Conservation (phyloP, 1,284 basidiomycete species). For the Vanrija pseudolonga region DNA sequence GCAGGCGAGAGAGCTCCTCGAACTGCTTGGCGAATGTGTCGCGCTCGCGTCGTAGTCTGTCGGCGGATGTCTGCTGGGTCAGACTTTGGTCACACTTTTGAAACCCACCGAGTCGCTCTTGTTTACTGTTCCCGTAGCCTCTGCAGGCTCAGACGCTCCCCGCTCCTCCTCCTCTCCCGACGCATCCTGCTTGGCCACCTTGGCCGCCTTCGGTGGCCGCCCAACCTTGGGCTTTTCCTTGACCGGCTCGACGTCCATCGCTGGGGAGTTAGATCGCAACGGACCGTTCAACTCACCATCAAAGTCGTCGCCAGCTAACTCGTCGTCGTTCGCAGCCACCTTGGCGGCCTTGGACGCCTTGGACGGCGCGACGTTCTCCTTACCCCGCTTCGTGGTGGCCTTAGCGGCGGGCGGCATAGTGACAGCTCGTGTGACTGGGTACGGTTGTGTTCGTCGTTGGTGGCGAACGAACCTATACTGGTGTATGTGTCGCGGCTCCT, state of each 20-base stretch:
- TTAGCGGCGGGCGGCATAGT: not conserved
- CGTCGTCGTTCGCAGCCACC: not conserved
- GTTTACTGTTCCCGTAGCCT: not conserved
- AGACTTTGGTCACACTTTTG: not conserved
- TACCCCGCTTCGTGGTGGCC: conserved; percentile 6
- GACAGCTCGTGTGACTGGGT: too few species aligned
- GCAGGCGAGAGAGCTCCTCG: conserved; percentile 39
- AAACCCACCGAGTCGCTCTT: not conserved
- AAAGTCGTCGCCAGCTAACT: conserved; percentile 1
- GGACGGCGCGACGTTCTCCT: conserved; percentile 11
- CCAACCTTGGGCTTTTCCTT: conserved; percentile 1
- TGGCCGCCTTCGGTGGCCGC: not conserved
- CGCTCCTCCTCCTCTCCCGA: not conserved
- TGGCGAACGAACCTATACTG: not conserved
- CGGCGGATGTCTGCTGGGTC: conserved; percentile 9
- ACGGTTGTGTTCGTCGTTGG: not conserved
- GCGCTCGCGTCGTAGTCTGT: conserved; percentile 29
- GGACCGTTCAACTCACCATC: not conserved
- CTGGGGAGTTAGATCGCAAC: conserved; percentile 1
- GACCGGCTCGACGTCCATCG: not conserved
- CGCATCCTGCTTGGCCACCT: not conserved
- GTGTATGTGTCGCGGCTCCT: too few species aligned
- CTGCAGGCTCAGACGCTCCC: not conserved
- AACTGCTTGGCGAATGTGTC: conserved; percentile 45
- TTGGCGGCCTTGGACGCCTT: conserved; percentile 3